Evolutionary conservation across 2,329 filamentous ascomycete genomes (phyloP).

Genomic region (Penicillium polonicum): DNA sequence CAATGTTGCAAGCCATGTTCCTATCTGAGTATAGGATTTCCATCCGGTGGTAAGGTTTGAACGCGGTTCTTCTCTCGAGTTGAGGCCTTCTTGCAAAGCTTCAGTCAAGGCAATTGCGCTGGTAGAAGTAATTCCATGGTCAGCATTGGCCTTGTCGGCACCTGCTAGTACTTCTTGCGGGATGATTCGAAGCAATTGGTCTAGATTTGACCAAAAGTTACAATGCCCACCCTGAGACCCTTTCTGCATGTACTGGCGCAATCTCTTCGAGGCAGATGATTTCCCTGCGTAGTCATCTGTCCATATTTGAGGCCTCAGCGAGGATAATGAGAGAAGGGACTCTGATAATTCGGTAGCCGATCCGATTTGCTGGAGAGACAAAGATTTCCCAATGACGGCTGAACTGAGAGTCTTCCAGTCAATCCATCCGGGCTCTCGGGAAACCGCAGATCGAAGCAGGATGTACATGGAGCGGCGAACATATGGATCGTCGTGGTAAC

Average conservation of each 20-base stretch:
- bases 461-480: constrained; percentile 60
- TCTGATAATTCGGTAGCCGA: constrained; percentile 72
- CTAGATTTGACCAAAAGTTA: constrained; percentile 71
- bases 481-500: constrained; percentile 55
- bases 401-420: constrained; percentile 68
- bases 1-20: constrained; percentile 53
- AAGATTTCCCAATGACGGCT: constrained; percentile 70
- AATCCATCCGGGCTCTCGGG: constrained; percentile 46
- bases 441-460: constrained; percentile 53
- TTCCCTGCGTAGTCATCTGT: constrained; percentile 61
- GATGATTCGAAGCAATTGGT: constrained; percentile 58
- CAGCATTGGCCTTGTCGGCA: constrained; percentile 24
- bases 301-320: constrained; percentile 69
- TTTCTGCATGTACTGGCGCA: constrained; percentile 73
- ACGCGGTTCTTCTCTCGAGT: constrained; percentile 70
- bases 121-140: constrained; percentile 39
- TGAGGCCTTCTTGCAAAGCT: constrained; percentile 69
- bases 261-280: constrained; percentile 54
- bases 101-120: constrained; percentile 62
- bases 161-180: constrained; percentile 50
- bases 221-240: constrained; percentile 76
- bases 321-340: constrained; percentile 66
- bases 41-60: constrained; percentile 69
- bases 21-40: constrained; percentile 68
- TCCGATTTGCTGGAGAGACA: constrained; percentile 69